Evolutionary conservation across 1,284 basidiomycete genomes (phyloP).

Genomic region (Polyporus tsugae): DNA sequence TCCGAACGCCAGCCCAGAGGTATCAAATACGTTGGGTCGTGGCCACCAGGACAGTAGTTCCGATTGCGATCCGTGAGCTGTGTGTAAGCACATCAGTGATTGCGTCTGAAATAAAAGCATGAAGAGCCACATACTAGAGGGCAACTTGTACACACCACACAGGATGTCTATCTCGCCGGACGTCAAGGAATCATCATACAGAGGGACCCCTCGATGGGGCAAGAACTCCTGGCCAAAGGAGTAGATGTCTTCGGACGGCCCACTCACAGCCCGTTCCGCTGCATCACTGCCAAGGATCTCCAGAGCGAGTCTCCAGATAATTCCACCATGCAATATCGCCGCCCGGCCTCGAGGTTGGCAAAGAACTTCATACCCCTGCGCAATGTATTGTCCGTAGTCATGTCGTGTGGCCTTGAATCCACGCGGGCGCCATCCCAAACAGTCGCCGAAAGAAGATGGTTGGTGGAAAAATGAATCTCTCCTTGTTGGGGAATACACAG

Average conservation of each 20-base stretch:
- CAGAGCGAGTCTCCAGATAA: slow-evolving; percentile 19
- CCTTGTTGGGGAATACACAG: slow-evolving; percentile 6
- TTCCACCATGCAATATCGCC: slow-evolving; percentile 16
- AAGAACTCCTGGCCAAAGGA: neutral
- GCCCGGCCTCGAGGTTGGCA: slow-evolving; percentile 11
- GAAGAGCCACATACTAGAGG: slow-evolving; percentile 6
- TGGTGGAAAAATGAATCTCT: neutral
- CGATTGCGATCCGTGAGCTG: neutral
- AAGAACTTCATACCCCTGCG: slow-evolving; percentile 12
- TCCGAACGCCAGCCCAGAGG: slow-evolving; percentile 15
- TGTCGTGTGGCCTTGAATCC: slow-evolving; percentile 5
- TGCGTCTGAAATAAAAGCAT: neutral
- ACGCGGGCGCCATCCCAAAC: slow-evolving; percentile 11
- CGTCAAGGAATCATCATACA: slow-evolving; percentile 16
- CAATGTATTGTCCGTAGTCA: slow-evolving; percentile 17
- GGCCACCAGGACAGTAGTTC: slow-evolving; percentile 19
- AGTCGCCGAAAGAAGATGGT: neutral
- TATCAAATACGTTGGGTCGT: slow-evolving; percentile 11
- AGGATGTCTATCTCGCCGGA: slow-evolving; percentile 14
- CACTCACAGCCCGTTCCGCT: neutral
- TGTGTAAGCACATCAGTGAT: neutral
- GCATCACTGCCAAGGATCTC: slow-evolving; percentile 7
- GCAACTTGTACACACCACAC: slow-evolving; percentile 21
- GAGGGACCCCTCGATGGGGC: neutral
- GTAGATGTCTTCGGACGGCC: slow-evolving; percentile 14